Base-by-base conservation (phyloP, 768 basidiomycete genomes). In the Dioszegia hungarica region DNA sequence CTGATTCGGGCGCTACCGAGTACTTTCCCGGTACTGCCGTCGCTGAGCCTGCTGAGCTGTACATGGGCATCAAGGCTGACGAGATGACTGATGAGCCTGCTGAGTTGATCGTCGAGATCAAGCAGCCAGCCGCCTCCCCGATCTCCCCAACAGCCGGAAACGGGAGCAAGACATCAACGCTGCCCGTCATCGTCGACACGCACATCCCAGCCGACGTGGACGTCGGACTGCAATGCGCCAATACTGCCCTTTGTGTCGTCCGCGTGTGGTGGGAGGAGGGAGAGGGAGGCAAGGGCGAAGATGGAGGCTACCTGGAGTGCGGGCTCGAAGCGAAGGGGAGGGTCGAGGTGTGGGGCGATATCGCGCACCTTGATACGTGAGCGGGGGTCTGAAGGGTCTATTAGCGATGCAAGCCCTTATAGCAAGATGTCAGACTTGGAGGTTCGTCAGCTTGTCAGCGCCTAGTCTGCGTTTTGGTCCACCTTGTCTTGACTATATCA, bases 231-330 rank as follows among this genome's bases (percentile, higher is more conserved):
- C 28, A 38, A 27, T 52, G 53, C 12, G 64, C 58, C 15, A 62
- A 66, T 50, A 60, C 61, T 1, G 53, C 56, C 14, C 54, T 66
- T 15, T 55, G 58, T 22, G 61, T 66, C 20, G 44, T 66, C 5
- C 40, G 61, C 33, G 53, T 66, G 4, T 66, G 64, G 64, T 62
- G 61, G 58, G 61, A 62, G 19, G 60, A 57, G 12, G 56, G 24
- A 3, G 46, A 22, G 19, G 47, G 47, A 3, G 36, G 33, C 22
- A 29, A n/a, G n/a, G n/a, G n/a, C n/a, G n/a, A 29, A 28, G 54
- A 25, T n/a, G 41, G 27, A 29, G 24, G 38, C n/a, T 34, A 36
- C 29, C 5, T 49, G 47, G 27, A 25, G 19, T 47, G 50, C 5
- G 33, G 36, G 19, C 19, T 65, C 48, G 54, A 45, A 22, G 36